A percentile compares a stretch with the other conserved stretches of the same genome.
These are phyloP conservation scores for Pyricularia pennisetigena DNA, from an alignment of 2,329 filamentous ascomycete genomes.

Conservation along the genomic window DNA sequence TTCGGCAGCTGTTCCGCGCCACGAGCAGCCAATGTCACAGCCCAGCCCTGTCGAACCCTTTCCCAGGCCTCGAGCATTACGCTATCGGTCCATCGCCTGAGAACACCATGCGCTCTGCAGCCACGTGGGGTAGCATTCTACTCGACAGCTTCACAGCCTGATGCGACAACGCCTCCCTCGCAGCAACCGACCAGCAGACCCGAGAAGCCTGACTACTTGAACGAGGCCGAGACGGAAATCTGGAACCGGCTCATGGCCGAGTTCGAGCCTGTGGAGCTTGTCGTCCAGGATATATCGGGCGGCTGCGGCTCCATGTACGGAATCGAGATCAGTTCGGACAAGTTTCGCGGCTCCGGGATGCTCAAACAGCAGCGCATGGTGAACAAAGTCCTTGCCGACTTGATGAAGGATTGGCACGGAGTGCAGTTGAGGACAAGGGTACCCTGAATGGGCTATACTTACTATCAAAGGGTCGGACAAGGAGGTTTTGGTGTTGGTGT, in stretches of 20 bases:
- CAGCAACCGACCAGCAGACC: conserved; percentile 5
- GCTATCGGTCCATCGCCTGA: neutral
- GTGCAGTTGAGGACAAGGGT: conserved; percentile 67
- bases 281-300: conserved; percentile 72
- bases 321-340: conserved; percentile 63
- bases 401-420: conserved; percentile 76
- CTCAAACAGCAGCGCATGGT: conserved; percentile 79
- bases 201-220: conserved; percentile 39
- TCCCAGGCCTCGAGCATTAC: neutral
- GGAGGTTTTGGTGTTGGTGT: too few relatives aligned
- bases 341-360: conserved; percentile 60
- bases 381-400: conserved; percentile 61
- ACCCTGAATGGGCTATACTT: conserved; percentile 18
- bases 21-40: neutral
- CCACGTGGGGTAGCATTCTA: neutral
- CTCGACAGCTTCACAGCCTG: neutral
- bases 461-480: too few relatives aligned
- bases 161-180: neutral
- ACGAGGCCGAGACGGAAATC: conserved; percentile 47
- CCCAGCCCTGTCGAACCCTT: neutral
- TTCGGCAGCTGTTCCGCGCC: neutral
- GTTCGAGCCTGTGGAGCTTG: conserved; percentile 39
- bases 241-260: conserved; percentile 42
- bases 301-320: conserved; percentile 85
- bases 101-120: neutral